Evolutionary conservation across 2,329 filamentous ascomycete genomes (phyloP), one percentile per base, ranked within the genome.

Genomic region (Pseudogymnoascus sp.): DNA sequence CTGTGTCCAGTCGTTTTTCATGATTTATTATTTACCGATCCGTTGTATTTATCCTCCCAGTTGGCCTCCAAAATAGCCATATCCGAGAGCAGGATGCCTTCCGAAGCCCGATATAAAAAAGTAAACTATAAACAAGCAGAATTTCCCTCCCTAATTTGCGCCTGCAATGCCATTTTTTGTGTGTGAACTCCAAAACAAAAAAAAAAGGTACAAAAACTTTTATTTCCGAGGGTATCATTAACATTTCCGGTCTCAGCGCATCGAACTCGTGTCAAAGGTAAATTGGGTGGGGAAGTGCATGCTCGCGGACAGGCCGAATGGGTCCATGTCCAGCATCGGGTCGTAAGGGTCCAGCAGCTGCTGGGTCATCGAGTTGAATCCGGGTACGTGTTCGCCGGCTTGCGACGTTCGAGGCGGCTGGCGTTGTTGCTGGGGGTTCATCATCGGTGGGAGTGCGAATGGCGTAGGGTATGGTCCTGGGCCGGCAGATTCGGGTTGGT

Each of bases 251-350:
- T 46, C 66, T 73, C 63, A 74, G 68, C 72, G 70, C 71, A 74
- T 73, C 50, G 72, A 73, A 62, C 71, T 74, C 59, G 72, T 74
- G 66, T 88, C 85, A 73, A 91, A 91, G 61, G 86, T 85, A 75
- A 93, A 95, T 63, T 90, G 89, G 1, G 88, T 90, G 10, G 92
- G 92, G 71, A 96, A 96, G 68, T 93, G 90, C 93, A 96, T 96
- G 77, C 91, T 96, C 37, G 93, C 93, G 64, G 90, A 93, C 61
- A 97, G 80, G 11, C 93, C 93, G 71, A 97, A 97, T 0, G 93
- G 93, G 75, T 97, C 93, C 75, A 92, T 91, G 73, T 97, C 93
- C 59, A 96, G 80, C 77, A 92, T 90, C 17, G 92, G 89, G 71
- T 97, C 93, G 72, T 91, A 96, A 13, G 85, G 82, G 68, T 88